Conservation (phyloP, 441 rosid species). For the Gossypium gossypioides region DNA sequence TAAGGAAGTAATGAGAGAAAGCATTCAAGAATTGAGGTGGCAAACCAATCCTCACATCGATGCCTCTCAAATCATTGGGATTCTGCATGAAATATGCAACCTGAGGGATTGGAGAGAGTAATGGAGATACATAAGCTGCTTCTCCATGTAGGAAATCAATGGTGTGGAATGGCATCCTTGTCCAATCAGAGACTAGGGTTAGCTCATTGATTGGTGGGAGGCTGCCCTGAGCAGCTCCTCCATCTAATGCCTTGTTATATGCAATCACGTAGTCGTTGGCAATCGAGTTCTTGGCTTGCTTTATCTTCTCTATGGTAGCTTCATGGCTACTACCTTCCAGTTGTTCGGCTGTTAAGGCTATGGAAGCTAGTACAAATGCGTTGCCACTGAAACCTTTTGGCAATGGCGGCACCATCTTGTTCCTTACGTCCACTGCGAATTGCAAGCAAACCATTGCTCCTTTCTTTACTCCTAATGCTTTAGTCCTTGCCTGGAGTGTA, state of each 20-base stretch:
- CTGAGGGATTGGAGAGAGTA: conserved; percentile 54
- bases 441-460: conserved; percentile 55
- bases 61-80: conserved; percentile 36
- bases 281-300: conserved; percentile 46
- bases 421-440: conserved; percentile 59
- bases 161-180: conserved; percentile 55
- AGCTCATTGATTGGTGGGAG: conserved; percentile 54
- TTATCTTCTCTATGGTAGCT: conserved; percentile 35
- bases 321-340: conserved; percentile 29
- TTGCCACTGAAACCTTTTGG: conserved; percentile 50
- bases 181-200: conserved; percentile 57
- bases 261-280: conserved; percentile 39
- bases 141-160: conserved; percentile 35
- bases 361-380: conserved; percentile 50
- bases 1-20: conserved; percentile 34
- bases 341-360: conserved; percentile 39
- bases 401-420: conserved; percentile 36
- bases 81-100: conserved; percentile 62
- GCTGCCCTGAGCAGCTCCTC: conserved; percentile 22
- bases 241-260: conserved; percentile 45
- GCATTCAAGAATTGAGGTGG: conserved; percentile 25
- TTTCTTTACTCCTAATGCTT: conserved; percentile 30
- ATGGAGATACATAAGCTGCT: conserved; percentile 39
- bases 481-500: conserved; percentile 45
- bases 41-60: conserved; percentile 48